Base-by-base conservation (phyloP, 441 rosid species). In the Bruguiera hainesii region DNA sequence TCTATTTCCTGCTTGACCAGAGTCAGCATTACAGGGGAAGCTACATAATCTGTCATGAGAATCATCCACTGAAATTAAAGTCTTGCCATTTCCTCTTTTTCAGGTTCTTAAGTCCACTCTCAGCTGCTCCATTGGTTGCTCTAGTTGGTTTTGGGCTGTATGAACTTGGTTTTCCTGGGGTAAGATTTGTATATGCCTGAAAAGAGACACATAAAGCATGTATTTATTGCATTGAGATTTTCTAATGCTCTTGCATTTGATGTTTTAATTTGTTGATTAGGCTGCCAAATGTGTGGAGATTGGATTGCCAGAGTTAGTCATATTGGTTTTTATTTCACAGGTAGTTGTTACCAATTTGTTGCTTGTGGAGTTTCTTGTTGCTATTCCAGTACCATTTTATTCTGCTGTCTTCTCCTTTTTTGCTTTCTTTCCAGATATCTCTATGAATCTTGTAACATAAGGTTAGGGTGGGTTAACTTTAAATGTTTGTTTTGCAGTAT, bases 261-360 rank as follows among this genome's bases (percentile, higher is more conserved):
- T 79, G 50, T 70, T 65, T 56, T 68, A 11, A 37, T 31, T 64
- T 64, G 58, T 59, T 59, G 25, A 76, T 56, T 82, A 94, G 98
- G 92, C 91, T 69, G 97, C 97, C 67, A 94, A 88, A 75, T 94
- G 98, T 73, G 88, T 94, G 76, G 97, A 94, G 85, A 89, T 94
- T 81, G 98, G 98, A 49, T 88, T 94, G 73, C 98, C 98, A 42
- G 81, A 88, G 78, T 89, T 94, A 51, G 70, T 94, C 76, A 74
- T 94, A 56, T 30, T 94, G 71, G 86, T 94, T 52, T 85, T 94
- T 73, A 63, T 94, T 76, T 89, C 96, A 42, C 97, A 94, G 96
- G 98, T 88, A 79, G 1, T 23, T 74, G 71, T 49, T 66, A 63
- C 48, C 64, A 15, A 60, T 50, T n/a, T 53, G 37, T 52, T 18